Percentiles rank a stretch among this genome's conserved stretches.
phyloP scores from a whole-genome alignment of 1,139 yeast genomes.

The Lodderomyces theae region DNA sequence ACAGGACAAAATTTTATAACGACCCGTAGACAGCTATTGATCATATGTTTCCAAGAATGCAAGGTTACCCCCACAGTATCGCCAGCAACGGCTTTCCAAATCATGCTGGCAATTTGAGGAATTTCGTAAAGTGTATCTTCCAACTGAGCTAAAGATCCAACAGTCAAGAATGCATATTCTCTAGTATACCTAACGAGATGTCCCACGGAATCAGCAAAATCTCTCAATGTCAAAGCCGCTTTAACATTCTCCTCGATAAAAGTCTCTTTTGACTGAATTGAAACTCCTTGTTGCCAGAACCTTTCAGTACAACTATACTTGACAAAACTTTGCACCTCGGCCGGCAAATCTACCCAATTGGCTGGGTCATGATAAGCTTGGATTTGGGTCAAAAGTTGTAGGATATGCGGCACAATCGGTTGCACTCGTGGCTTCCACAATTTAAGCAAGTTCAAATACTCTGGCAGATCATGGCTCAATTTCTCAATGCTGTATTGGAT shows the following conservation, averaged over 20 bases:
- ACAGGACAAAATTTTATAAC: slow-evolving; percentile 87
- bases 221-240: slow-evolving; percentile 89
- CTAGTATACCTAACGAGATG: slow-evolving; percentile 93
- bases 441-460: slow-evolving; percentile 65
- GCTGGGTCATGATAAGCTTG: slow-evolving; percentile 93
- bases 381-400: slow-evolving; percentile 82
- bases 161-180: slow-evolving; percentile 88
- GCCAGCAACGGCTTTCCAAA: slow-evolving; percentile 87
- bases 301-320: slow-evolving; percentile 85
- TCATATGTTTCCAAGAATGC: slow-evolving; percentile 97
- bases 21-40: slow-evolving; percentile 82
- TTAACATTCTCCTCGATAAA: slow-evolving; percentile 92
- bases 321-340: slow-evolving; percentile 87
- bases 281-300: slow-evolving; percentile 98
- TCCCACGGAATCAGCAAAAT: slow-evolving; percentile 98
- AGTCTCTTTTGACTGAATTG: slow-evolving; percentile 90
- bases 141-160: slow-evolving; percentile 85
- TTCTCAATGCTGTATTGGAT: slow-evolving; percentile 95
- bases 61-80: slow-evolving; percentile 83
- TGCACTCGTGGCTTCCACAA: slow-evolving; percentile 93
- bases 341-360: slow-evolving; percentile 85
- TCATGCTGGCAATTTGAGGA: slow-evolving; percentile 70
- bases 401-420: slow-evolving; percentile 86
- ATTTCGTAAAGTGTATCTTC: slow-evolving; percentile 87
- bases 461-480: slow-evolving; percentile 72